A percentile compares a stretch with the other conserved stretches of the same genome.
Conservation (phyloP, 2,329 filamentous ascomycete genomes). For the Arthroderma sp. region DNA sequence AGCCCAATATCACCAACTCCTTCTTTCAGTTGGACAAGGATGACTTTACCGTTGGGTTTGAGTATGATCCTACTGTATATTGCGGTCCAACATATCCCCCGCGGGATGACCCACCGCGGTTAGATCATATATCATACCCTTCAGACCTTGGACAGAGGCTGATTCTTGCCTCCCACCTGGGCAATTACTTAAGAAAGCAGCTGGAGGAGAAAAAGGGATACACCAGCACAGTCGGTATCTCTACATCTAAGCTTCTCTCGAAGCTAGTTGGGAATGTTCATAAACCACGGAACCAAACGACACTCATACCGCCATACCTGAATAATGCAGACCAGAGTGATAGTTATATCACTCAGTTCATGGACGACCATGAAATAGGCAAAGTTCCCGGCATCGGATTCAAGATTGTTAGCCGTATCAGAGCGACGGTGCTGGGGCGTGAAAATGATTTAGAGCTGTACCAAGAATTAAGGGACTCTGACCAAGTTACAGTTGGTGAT, state of each 20-base stretch:
- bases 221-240: constrained; percentile 76
- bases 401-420: constrained; percentile 59
- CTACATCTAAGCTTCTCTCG: constrained; percentile 73
- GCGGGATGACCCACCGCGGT: constrained; percentile 10
- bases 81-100: constrained; percentile 52
- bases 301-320: constrained; percentile 54
- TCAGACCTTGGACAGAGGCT: constrained; percentile 43
- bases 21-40: constrained; percentile 66
- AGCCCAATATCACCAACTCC: constrained; percentile 50
- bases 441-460: constrained; percentile 27
- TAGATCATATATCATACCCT: constrained; percentile 10
- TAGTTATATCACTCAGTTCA: constrained; percentile 52
- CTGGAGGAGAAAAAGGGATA: constrained; percentile 69
- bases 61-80: constrained; percentile 58
- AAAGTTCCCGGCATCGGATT: constrained; percentile 77
- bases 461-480: constrained; percentile 29
- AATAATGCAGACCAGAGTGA: not conserved
- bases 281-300: constrained; percentile 82
- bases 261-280: constrained; percentile 75
- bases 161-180: constrained; percentile 68
- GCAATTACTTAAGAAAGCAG: constrained; percentile 56
- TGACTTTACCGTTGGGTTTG: constrained; percentile 70
- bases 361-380: constrained; percentile 64
- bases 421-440: constrained; percentile 46
- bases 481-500: constrained; percentile 52